Conservation (phyloP, 1,284 basidiomycete species). For the Trichosporon ovoides region DNA sequence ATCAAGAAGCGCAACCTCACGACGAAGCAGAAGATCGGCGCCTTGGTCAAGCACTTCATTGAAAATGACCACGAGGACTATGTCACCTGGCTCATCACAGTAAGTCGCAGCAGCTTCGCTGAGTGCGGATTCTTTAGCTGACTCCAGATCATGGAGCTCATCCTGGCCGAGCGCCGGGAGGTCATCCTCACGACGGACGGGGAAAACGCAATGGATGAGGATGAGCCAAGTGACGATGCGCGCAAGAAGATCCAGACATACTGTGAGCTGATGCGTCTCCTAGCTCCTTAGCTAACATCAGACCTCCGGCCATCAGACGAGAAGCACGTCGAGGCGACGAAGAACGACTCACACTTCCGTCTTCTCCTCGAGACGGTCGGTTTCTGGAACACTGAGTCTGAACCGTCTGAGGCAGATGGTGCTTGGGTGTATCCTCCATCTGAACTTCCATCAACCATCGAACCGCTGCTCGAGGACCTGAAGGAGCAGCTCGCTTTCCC, state of each 20-base stretch:
- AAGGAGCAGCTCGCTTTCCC: constrained; percentile 31
- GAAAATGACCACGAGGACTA: constrained; percentile 61
- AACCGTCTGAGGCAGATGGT: constrained; percentile 11
- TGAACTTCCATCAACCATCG: constrained; percentile 28
- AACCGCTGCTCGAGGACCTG: constrained; percentile 32
- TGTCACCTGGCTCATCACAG: constrained; percentile 74
- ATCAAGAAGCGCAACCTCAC: constrained; percentile 69
- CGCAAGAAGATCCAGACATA: constrained; percentile 67
- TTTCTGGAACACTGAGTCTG: constrained; percentile 29
- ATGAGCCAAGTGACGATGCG: constrained; percentile 64
- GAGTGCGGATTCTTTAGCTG: constrained; percentile 12
- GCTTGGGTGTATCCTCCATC: constrained; percentile 34
- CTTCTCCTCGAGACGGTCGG: constrained; percentile 59
- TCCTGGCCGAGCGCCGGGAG: constrained; percentile 61
- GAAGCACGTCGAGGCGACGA: constrained; percentile 67
- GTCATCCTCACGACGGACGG: constrained; percentile 68
- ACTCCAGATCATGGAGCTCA: constrained; percentile 66
- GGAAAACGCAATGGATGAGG: constrained; percentile 34
- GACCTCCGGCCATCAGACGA: constrained; percentile 69
- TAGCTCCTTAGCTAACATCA: constrained; percentile 41
- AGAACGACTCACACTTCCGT: constrained; percentile 70
- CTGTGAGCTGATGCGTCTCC: constrained; percentile 53
- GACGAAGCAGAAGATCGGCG: constrained; percentile 84
- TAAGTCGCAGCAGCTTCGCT: constrained; percentile 45
- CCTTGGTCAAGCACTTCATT: constrained; percentile 68